Base-by-base conservation (phyloP, 208 protist genomes). In the Acanthamoeba lenticulata region DNA sequence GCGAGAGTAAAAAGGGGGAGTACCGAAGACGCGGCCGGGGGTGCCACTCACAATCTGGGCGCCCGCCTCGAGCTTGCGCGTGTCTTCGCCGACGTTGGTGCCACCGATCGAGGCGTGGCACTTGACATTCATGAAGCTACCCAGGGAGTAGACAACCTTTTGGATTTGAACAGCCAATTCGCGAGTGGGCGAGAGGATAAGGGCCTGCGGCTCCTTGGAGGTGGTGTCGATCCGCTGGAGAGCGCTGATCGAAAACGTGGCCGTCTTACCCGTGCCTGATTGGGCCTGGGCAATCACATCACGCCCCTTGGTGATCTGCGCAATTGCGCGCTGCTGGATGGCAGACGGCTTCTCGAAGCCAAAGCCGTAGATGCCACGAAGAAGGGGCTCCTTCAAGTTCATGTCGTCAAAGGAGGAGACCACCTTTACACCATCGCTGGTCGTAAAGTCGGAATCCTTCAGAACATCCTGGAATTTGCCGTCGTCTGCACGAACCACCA, bases 251-350 rank as follows among this genome's bases (percentile, higher is more conserved):
- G 97, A 98, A 95, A 99, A 99, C 42, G 98, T 99, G 32, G 98
- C 99, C 13, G 99, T 99, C 97, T 99, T 99, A 69, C 99, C 99
- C 21, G 99, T 99, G 34, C 99, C 99, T 1, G 99, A 99, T 92
- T 99, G 99, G 13, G 99, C 98, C 98, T 99, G 99, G 24, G 99
- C 99, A 94, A 99, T 99, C 3, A 99, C 95, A 94, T 99, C 99
- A 9, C 97, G 96, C 1, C 98, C 98, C 67, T 98, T 94, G 45
- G 98, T 62, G 77, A 99, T 97, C 0, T 98, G 98, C 21, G 98
- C 93, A 95, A 99, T 99, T 45, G 99, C 99, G 36, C 98, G 96
- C 95, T 99, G 98, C 96, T 99, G 99, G 95, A 99, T 99, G n/a
- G 98, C 98, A 17, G 98, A 99, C 24, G 99, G 99, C 88, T 98